Evolutionary conservation across 2,329 filamentous ascomycete species (phyloP), one percentile per base, ranked within the genome.

Genomic region (Exophiala mesophila): DNA sequence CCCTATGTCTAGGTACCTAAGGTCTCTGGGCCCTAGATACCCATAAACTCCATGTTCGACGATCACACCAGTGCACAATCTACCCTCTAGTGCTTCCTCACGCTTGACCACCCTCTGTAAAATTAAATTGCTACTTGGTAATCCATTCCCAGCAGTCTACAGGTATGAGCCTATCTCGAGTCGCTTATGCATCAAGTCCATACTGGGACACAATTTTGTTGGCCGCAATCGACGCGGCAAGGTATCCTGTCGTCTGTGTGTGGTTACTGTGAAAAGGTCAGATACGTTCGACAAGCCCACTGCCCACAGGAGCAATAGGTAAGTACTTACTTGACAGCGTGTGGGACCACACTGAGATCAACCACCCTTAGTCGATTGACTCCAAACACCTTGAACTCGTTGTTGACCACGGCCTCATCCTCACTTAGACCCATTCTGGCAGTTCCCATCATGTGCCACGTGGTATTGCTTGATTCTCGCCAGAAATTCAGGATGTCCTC

Each of bases 371-470:
- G 52, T 4, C 52, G 49, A 29, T 69, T 52, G 10, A 68, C 47
- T 1, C 65, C 67, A 19, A 61, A 55, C 2, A 69, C 58, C 7
- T 58, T 57, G 53, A 68, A 70, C 4, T 57, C 39, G 1, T 51
- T 62, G 55, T 78, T 73, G 5, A 79, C 73, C 19, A 64, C 72
- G 1, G 70, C 68, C 23, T 67, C 63, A 0, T 44, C 41, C 5
- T 72, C 68, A 1, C 57, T 64, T 47, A 61, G 68, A 0, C 77
- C 77, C 77, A 82, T 82, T 56, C 71, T 72, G 5, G 67, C 68
- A 0, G 77, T 82, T 0, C 74, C 72, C 1, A 66, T 74, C 70
- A 71, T 78, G 56, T 74, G 76, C 72, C 69, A 79, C 42, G 63
- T 73, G 2, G 68, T 73, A 20, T 58, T 63, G 13, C 66, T 60